These are phyloP conservation scores for Eutypella sp. DNA, from an alignment of 2,329 filamentous ascomycete species.

Conservation along the genomic window DNA sequence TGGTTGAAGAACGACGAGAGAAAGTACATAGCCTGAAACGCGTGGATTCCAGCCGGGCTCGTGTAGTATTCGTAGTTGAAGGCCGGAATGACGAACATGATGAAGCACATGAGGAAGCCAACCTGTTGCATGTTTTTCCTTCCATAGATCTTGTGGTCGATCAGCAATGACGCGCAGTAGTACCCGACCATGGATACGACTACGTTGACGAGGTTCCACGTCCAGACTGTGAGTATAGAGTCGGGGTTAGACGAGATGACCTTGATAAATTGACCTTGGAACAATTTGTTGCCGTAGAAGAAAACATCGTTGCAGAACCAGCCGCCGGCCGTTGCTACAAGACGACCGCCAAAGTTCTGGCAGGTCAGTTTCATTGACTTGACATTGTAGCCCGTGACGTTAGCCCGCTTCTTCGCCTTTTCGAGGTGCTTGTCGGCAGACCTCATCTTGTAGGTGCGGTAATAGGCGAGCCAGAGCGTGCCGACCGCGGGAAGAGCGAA, in stretches of 20 bases:
- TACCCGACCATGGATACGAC: conserved; percentile 82
- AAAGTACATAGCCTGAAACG: conserved; percentile 99
- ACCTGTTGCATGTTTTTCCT: conserved; percentile 95
- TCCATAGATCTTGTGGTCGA: conserved; percentile 95
- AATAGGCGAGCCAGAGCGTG: conserved; percentile 93
- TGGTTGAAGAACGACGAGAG: conserved; percentile 98
- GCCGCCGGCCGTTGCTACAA: conserved; percentile 78
- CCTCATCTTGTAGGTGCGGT: conserved; percentile 92
- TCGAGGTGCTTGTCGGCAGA: conserved; percentile 78
- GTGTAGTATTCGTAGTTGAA: conserved; percentile 87
- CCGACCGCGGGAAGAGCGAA: conserved; percentile 89
- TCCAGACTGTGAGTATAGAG: conserved; percentile 81
- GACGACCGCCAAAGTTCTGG: conserved; percentile 76
- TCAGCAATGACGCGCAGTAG: conserved; percentile 81
- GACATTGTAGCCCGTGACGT: conserved; percentile 91
- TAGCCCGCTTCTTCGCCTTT: conserved; percentile 75
- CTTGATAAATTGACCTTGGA: conserved; percentile 82
- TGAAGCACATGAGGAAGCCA: conserved; percentile 87
- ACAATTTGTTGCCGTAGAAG: conserved; percentile 99
- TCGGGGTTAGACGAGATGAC: conserved; percentile 66
- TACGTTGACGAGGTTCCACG: conserved; percentile 90
- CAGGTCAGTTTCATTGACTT: conserved; percentile 74
- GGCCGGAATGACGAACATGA: conserved; percentile 87
- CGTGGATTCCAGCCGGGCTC: conserved; percentile 62
- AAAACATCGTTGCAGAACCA: conserved; percentile 99